These are phyloP conservation scores for Chlorella sp. DNA, from an alignment of 139 green algal genomes.

Conservation along the genomic window DNA sequence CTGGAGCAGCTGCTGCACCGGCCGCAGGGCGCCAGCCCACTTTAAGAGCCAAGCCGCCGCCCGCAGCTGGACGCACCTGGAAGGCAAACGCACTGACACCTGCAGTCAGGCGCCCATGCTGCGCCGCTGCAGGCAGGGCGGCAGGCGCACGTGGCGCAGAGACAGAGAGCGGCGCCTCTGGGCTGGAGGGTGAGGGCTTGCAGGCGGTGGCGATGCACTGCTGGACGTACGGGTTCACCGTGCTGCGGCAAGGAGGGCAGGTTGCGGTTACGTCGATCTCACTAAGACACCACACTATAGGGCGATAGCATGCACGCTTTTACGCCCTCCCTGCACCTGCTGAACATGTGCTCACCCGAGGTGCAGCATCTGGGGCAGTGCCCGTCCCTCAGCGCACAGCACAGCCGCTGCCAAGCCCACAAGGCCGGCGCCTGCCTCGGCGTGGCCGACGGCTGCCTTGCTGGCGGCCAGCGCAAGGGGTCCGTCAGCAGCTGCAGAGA, in stretches of 20 bases:
- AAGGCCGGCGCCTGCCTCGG: constrained; percentile 78
- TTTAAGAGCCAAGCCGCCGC: no score
- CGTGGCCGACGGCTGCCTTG: constrained; percentile 80
- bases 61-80: constrained; percentile 37
- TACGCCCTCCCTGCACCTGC: no score
- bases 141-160: not conserved
- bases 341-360: not conserved
- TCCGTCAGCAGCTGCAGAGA: not conserved
- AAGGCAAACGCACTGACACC: constrained; percentile 49
- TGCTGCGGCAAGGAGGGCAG: not conserved
- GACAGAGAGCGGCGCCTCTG: not conserved
- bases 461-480: constrained; percentile 63
- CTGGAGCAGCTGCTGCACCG: no score
- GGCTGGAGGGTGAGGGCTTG: not conserved
- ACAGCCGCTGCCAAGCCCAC: constrained; percentile 53
- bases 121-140: not conserved
- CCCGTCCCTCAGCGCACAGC: not conserved
- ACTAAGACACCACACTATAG: no score
- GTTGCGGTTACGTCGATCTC: no score
- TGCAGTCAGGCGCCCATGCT: not conserved
- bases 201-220: not conserved
- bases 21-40: no score
- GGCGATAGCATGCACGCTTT: no score
- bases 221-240: constrained; percentile 10
- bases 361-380: constrained; percentile 6